Evolutionary conservation across 164 flowering plant species (phyloP).

Genomic region (Stephania yunnanensis): DNA sequence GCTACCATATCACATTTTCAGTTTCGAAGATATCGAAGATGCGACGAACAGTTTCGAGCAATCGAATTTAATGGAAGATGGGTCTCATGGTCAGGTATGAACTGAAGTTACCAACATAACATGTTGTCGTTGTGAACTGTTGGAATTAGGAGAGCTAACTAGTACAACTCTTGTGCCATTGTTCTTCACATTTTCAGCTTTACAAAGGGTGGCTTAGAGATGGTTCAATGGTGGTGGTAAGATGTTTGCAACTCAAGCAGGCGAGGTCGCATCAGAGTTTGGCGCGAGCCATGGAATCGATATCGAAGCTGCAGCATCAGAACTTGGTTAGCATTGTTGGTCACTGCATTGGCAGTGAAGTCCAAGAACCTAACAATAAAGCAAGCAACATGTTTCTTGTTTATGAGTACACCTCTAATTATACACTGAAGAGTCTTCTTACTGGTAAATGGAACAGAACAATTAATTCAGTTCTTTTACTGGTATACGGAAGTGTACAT

Average conservation of each 20-base stretch:
- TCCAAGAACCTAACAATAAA: conserved; percentile 38
- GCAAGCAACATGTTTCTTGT: conserved; percentile 53
- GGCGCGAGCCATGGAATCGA: conserved; percentile 46
- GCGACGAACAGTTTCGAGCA: conserved; percentile 72
- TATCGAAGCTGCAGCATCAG: conserved; percentile 67
- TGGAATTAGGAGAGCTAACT: background rate
- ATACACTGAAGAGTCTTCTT: conserved; percentile 52
- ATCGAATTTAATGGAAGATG: conserved; percentile 55
- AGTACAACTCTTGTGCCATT: background rate
- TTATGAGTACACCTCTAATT: conserved; percentile 53
- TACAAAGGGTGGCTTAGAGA: conserved; percentile 70
- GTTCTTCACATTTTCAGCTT: conserved; percentile 31
- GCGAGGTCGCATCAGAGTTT: conserved; percentile 45
- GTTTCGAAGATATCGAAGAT: conserved; percentile 77
- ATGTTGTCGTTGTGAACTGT: background rate
- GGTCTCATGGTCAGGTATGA: conserved; percentile 67
- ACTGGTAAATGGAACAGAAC: conserved; percentile 36
- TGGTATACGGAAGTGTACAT: conserved; percentile 32
- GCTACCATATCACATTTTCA: conserved; percentile 55
- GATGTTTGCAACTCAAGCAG: conserved; percentile 53
- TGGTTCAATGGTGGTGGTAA: conserved; percentile 53
- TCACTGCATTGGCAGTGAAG: conserved; percentile 53
- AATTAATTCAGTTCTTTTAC: conserved; percentile 34
- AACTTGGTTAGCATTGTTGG: conserved; percentile 84
- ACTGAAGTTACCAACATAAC: background rate